Conservation (phyloP, 768 basidiomycete species). For the Amanita phalloides region DNA sequence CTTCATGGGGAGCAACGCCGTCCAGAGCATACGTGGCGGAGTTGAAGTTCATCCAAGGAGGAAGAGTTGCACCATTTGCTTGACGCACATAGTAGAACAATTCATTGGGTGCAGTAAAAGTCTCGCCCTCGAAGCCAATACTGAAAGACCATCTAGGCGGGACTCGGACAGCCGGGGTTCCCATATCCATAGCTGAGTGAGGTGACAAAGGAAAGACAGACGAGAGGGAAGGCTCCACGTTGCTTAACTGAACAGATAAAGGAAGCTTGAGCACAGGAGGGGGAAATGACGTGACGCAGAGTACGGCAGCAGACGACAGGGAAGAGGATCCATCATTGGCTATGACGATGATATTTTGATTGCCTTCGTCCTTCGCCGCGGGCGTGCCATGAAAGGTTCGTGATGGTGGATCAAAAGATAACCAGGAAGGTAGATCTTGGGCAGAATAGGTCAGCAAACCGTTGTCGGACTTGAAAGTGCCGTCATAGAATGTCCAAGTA, state of each 20-base stretch:
- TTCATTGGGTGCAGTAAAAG: constrained; percentile 36
- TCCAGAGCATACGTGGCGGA: constrained; percentile 58
- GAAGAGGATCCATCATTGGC: constrained; percentile 45
- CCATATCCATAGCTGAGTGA: constrained; percentile 42
- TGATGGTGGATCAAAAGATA: constrained; percentile 53
- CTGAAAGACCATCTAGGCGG: constrained; percentile 86
- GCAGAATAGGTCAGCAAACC: constrained; percentile 40
- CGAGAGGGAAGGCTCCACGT: constrained; percentile 53
- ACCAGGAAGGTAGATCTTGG: constrained; percentile 61
- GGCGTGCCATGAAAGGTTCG: constrained; percentile 67
- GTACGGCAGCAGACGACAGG: constrained; percentile 39
- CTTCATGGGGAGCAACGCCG: constrained; percentile 57
- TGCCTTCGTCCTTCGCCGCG: constrained; percentile 47
- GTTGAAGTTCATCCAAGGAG: constrained; percentile 70
- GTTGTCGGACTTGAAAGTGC: constrained; percentile 49
- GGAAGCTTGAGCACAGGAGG: constrained; percentile 44
- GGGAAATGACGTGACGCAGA: constrained; percentile 45
- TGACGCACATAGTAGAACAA: constrained; percentile 57
- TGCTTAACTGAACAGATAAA: constrained; percentile 49
- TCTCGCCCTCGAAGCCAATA: constrained; percentile 66
- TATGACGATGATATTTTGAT: constrained; percentile 46
- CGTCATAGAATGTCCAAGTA: constrained; percentile 55
- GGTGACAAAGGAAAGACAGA: constrained; percentile 64
- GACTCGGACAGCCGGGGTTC: constrained; percentile 53
- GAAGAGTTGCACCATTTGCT: constrained; percentile 59